Percentiles rank a stretch among this genome's conserved stretches.
Conservation (phyloP, 345 rosid species). For the Brassica napus region DNA sequence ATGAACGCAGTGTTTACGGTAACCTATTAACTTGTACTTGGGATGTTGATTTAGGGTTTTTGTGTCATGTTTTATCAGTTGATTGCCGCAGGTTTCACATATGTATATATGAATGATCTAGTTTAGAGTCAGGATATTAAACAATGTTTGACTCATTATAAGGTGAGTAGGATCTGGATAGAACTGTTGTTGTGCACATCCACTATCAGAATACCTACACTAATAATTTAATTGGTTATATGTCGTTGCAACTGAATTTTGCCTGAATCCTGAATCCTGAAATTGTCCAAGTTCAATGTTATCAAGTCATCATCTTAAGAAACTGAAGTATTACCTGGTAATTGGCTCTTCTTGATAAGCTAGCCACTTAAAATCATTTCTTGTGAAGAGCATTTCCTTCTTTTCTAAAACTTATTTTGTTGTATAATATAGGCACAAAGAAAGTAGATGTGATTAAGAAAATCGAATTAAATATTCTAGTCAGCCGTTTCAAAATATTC, state of each 20-base stretch:
- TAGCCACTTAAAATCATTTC: neutral
- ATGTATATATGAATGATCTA: neutral
- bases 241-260: neutral
- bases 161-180: neutral
- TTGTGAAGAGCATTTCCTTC: neutral
- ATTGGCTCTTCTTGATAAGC: neutral
- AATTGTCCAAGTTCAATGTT: neutral
- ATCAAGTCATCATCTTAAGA: no score
- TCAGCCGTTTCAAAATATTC: neutral
- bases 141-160: neutral
- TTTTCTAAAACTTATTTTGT: neutral
- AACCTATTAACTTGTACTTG: neutral
- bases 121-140: neutral
- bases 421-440: neutral
- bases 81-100: neutral
- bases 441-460: neutral
- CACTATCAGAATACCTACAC: neutral
- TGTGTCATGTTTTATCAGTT: neutral
- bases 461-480: neutral
- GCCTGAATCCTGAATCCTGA: neutral
- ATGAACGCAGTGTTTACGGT: neutral
- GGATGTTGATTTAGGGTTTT: neutral
- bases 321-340: neutral
- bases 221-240: neutral
- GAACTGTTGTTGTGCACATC: neutral